Conservation (phyloP, 108 stramenopile genomes). For the Epithemia pelagica region DNA sequence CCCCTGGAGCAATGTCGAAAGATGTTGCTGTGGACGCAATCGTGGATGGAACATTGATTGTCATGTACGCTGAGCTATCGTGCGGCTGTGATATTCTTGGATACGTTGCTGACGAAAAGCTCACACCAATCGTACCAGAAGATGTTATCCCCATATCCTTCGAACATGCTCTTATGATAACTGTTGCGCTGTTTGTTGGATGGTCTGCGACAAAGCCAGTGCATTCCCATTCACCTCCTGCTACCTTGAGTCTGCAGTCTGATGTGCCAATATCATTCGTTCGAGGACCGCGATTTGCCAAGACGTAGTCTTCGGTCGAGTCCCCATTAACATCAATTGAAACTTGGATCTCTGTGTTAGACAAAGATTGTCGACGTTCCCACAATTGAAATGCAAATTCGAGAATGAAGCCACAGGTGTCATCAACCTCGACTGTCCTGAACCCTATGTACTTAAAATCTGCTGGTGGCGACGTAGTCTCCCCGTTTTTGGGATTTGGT, state of each 20-base stretch:
- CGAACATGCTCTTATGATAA: slow-evolving; percentile 21
- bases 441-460: slow-evolving; percentile 27
- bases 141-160: slow-evolving; percentile 14
- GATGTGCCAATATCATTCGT: neutral
- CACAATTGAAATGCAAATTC: slow-evolving; percentile 24
- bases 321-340: slow-evolving; percentile 5
- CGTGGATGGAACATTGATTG: neutral
- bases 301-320: neutral
- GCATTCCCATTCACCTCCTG: neutral
- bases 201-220: slow-evolving; percentile 22
- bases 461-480: neutral
- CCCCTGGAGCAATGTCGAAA: neutral
- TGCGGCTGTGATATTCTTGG: neutral
- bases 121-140: neutral
- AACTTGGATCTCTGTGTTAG: neutral
- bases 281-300: neutral
- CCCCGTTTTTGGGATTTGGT: neutral
- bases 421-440: slow-evolving; percentile 9
- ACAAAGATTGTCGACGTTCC: slow-evolving; percentile 7
- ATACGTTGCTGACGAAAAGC: neutral
- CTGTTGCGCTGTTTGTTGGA: slow-evolving; percentile 20
- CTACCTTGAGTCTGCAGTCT: neutral
- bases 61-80: neutral
- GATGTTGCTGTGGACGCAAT: slow-evolving; percentile 1
- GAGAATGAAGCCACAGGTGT: slow-evolving; percentile 18